phyloP scores from a whole-genome alignment of 1,284 basidiomycete species.

The Boletellus deceptivus region DNA sequence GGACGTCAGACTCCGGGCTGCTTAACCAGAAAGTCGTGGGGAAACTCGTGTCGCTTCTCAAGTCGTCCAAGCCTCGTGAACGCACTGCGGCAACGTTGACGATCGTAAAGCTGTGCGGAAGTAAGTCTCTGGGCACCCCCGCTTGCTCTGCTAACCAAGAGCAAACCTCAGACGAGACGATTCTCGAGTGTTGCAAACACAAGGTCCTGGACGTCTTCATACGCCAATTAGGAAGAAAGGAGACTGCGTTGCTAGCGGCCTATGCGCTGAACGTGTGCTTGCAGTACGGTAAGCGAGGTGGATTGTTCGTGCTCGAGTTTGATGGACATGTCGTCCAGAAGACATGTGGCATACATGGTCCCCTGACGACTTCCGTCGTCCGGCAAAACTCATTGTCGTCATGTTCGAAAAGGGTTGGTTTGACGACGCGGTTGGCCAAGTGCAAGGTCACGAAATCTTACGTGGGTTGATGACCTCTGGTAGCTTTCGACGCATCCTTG shows the following conservation, averaged over 20 bases:
- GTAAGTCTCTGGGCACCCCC: not conserved
- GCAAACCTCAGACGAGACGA: not conserved
- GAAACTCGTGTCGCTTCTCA: not conserved
- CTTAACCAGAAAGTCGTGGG: slow-evolving; percentile 1
- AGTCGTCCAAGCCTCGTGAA: not conserved
- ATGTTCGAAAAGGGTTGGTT: too few relatives aligned
- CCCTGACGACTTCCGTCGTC: too few relatives aligned
- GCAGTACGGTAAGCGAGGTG: not conserved
- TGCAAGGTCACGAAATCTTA: too few relatives aligned
- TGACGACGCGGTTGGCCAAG: too few relatives aligned
- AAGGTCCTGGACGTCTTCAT: slow-evolving; percentile 2
- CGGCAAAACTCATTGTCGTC: too few relatives aligned
- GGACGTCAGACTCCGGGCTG: not conserved
- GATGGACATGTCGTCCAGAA: too few relatives aligned
- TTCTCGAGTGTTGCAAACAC: not conserved
- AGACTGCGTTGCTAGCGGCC: slow-evolving; percentile 5
- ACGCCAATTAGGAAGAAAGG: not conserved
- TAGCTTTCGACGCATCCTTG: too few relatives aligned
- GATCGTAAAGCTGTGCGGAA: slow-evolving; percentile 11
- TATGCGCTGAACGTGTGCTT: slow-evolving; percentile 8
- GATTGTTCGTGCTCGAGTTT: too few relatives aligned
- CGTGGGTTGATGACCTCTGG: too few relatives aligned
- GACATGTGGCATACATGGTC: too few relatives aligned
- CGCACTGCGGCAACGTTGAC: slow-evolving; percentile 7
- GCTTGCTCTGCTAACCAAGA: not conserved